Percentiles rank a stretch among this genome's conserved stretches.
Conservation (phyloP, 768 basidiomycete genomes). For the Butyriboletus loyo region DNA sequence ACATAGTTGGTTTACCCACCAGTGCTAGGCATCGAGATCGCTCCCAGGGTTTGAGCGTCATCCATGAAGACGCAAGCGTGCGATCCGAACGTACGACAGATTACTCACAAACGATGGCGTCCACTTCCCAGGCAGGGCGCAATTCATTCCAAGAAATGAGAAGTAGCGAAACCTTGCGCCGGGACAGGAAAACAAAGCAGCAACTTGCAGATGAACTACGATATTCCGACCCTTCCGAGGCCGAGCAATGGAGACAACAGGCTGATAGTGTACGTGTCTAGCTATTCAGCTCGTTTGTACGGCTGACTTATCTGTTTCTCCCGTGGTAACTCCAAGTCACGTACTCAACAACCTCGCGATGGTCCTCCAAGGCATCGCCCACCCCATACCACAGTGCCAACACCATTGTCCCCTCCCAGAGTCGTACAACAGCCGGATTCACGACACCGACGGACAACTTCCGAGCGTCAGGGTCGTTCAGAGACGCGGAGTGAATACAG, state of each 20-base stretch:
- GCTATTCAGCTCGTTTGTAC: not conserved
- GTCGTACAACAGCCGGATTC: constrained; percentile 9
- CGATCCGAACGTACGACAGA: constrained; percentile 25
- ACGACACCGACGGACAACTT: constrained; percentile 18
- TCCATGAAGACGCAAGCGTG: constrained; percentile 31
- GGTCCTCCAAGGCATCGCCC: constrained; percentile 19
- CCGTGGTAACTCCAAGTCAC: constrained; percentile 13
- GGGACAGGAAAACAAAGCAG: constrained; percentile 25
- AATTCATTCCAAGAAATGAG: constrained; percentile 11
- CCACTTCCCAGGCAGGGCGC: constrained; percentile 18
- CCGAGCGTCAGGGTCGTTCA: constrained; percentile 27
- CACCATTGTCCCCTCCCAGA: constrained; percentile 27
- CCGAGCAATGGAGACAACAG: constrained; percentile 32
- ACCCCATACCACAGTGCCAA: constrained; percentile 20
- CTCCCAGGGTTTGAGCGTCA: constrained; percentile 26
- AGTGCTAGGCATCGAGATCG: constrained; percentile 21
- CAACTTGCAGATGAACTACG: constrained; percentile 34
- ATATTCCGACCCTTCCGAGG: constrained; percentile 31
- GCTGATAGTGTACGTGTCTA: constrained; percentile 16
- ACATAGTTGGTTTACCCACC: constrained; percentile 28
- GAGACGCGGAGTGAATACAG: constrained; percentile 14
- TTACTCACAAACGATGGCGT: constrained; percentile 21
- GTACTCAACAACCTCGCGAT: constrained; percentile 10
- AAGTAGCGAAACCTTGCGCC: constrained; percentile 16
- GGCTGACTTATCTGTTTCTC: not conserved